Conservation (phyloP, 139 green algal genomes). For the Chlorella sp. region DNA sequence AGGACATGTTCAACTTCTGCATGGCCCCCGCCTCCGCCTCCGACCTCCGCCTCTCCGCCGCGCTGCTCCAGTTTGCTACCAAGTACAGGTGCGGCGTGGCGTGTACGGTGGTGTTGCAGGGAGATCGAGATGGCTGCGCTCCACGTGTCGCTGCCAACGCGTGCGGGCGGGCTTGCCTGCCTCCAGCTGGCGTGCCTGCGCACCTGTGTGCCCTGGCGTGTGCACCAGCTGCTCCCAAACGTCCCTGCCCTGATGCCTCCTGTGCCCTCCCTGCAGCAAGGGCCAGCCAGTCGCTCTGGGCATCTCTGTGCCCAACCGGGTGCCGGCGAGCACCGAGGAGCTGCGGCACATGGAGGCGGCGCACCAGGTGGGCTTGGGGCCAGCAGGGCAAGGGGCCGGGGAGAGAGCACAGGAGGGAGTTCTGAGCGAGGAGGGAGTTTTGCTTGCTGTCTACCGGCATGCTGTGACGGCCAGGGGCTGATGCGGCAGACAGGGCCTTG, state of each 20-base stretch:
- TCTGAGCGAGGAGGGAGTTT: too few relatives aligned
- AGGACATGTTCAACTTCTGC: conserved; percentile 56
- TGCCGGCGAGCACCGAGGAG: conserved; percentile 41
- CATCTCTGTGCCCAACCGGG: conserved; percentile 14
- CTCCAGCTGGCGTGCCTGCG: not conserved
- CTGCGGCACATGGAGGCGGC: conserved; percentile 51
- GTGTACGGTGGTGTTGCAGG: not conserved
- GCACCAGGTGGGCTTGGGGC: conserved; percentile 44
- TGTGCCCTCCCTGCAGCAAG: not conserved
- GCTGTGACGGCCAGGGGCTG: not conserved
- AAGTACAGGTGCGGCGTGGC: conserved; percentile 36
- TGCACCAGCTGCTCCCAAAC: not conserved
- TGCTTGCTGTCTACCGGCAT: not conserved
- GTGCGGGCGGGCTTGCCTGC: not conserved
- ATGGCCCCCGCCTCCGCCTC: conserved; percentile 47
- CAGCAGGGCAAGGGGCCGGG: too few relatives aligned
- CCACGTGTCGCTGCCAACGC: too few relatives aligned
- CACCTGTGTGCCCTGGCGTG: not conserved
- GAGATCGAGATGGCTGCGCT: too few relatives aligned
- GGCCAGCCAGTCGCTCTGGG: conserved; percentile 33
- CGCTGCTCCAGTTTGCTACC: conserved; percentile 53
- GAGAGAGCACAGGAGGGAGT: too few relatives aligned
- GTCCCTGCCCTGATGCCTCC: not conserved
- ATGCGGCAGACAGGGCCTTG: not conserved
- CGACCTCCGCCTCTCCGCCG: conserved; percentile 32